phyloP scores from a whole-genome alignment of 805 yeast genomes.

The Tetrapisispora taiwanensis region DNA sequence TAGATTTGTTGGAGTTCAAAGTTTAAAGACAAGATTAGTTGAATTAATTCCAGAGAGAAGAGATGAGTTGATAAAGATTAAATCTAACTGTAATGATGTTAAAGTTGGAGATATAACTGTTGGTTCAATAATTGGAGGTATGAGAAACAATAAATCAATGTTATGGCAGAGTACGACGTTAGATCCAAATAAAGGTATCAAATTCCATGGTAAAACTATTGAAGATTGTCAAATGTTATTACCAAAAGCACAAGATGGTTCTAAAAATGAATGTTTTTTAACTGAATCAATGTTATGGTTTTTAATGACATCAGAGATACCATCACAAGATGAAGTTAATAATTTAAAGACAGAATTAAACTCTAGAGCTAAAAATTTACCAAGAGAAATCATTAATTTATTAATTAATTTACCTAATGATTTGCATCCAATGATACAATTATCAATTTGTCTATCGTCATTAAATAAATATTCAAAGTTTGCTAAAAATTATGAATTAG shows the following conservation, averaged over 20 bases:
- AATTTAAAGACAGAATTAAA: constrained; percentile 53
- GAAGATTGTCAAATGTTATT: constrained; percentile 57
- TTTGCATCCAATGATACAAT: constrained; percentile 79
- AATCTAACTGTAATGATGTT: constrained; percentile 28
- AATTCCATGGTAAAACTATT: constrained; percentile 69
- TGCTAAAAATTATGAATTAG: constrained; percentile 62
- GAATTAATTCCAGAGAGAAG: constrained; percentile 35
- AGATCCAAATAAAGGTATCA: constrained; percentile 67
- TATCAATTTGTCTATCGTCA: constrained; percentile 65
- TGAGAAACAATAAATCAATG: constrained; percentile 67
- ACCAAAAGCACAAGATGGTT: constrained; percentile 34
- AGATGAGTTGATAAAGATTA: constrained; percentile 34
- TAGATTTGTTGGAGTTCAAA: background rate
- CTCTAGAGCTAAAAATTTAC: constrained; percentile 44
- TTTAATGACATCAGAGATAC: constrained; percentile 63
- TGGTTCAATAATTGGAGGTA: constrained; percentile 50
- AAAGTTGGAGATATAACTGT: constrained; percentile 39
- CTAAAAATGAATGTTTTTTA: constrained; percentile 50
- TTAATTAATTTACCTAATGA: constrained; percentile 55
- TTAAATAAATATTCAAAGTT: constrained; percentile 61
- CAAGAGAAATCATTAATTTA: constrained; percentile 50
- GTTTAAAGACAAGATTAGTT: constrained; percentile 18
- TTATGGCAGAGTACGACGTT: constrained; percentile 75
- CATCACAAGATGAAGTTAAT: constrained; percentile 48
- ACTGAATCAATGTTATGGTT: constrained; percentile 77